Evolutionary conservation across 345 rosid genomes (phyloP).

Genomic region (Tarenaya hassleriana): DNA sequence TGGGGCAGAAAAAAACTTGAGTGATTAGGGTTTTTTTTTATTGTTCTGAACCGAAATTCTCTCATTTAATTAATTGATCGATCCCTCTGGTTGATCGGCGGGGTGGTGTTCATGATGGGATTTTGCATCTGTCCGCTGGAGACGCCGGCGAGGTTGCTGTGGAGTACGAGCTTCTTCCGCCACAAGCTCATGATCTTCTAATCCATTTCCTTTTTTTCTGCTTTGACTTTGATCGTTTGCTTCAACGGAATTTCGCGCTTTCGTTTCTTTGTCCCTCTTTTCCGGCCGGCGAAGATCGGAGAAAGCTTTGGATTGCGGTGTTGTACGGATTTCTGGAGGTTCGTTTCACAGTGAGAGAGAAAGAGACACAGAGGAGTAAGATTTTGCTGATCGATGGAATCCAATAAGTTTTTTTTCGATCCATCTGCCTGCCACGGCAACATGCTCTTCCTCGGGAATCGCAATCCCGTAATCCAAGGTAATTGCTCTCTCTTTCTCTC

Average conservation of each 20-base stretch:
- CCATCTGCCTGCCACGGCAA: slow-evolving; percentile 49
- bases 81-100: slow-evolving; percentile 19
- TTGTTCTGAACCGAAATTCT: background rate
- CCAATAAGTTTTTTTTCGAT: slow-evolving; percentile 58
- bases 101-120: slow-evolving; percentile 58
- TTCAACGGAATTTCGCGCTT: background rate
- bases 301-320: too few relatives aligned
- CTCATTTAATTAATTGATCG: background rate
- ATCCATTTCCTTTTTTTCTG: background rate
- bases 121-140: slow-evolving; percentile 70
- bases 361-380: background rate
- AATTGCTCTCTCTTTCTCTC: background rate
- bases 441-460: slow-evolving; percentile 59
- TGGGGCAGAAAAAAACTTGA: background rate
- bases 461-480: slow-evolving; percentile 53
- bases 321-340: slow-evolving; percentile 12
- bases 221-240: background rate
- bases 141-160: slow-evolving; percentile 81
- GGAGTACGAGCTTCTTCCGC: slow-evolving; percentile 97
- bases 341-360: background rate
- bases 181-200: slow-evolving; percentile 89
- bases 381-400: slow-evolving; percentile 42
- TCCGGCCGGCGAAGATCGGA: too few relatives aligned
- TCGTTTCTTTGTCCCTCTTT: background rate
- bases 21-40: background rate